Evolutionary conservation across 2,329 filamentous ascomycete species (phyloP), one percentile per base, ranked within the genome.

Genomic region (Chrysoporthe deuterocubensis): DNA sequence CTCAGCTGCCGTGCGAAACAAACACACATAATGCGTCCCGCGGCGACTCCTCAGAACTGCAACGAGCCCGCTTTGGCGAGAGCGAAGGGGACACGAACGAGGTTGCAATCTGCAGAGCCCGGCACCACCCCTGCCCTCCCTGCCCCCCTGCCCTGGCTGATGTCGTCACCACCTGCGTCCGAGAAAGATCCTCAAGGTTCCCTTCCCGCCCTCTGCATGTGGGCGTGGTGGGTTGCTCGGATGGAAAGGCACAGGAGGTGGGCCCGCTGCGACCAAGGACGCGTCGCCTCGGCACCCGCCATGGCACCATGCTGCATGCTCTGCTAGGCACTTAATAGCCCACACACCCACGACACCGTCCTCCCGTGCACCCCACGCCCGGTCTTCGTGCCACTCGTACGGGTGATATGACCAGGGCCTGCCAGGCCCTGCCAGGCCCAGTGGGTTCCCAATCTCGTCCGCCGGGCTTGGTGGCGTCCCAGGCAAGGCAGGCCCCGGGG

Each of bases 381-480:
- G 50, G 26, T 13, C 26, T 54, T 54, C 50, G 14, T 18, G 3
- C 44, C 26, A 26, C 16, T n/a, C 2, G 46, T 50, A 50, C 48
- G 13, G 21, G 11, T 16, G 50, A 32, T 16, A 52, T 32, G 21
- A 52, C 26, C 50, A 13, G 9, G 13, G 50, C 21, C 21, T 52
- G 9, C 2, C 26, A 26, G 26, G 26, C 26, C 26, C 26, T 26
- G 26, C 26, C 13, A 32, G 48, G n/a, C 50, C 50, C 16, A 2
- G 50, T 54, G 50, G 26, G 26, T 54, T 54, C 50, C 37, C 50
- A 54, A 54, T 54, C 50, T 54, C 50, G 26, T 52, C 26, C 26
- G 26, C 26, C 26, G 26, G 26, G 26, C 26, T 26, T 26, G 26
- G 26, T 26, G 26, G 26, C 26, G 26, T 26, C 26, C 26, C 26